Base-by-base conservation (phyloP, 805 yeast species). In the Myxozyma lipomycoides region DNA sequence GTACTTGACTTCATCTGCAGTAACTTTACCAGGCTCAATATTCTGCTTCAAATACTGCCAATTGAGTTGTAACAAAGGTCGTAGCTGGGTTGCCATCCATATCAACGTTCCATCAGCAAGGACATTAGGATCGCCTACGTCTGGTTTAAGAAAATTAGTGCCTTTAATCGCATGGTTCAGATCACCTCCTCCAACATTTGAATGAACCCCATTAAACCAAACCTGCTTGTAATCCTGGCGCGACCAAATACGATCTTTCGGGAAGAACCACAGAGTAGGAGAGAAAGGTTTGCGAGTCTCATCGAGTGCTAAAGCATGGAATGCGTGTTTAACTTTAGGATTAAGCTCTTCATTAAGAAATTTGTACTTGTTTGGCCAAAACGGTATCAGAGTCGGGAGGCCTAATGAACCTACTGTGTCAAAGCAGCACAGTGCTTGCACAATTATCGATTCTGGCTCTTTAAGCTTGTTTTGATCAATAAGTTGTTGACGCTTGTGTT, bases 361-460 rank as follows among this genome's bases (percentile, higher is more conserved):
- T 18, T 34, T 25, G 37, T 45, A 54, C 2, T 24, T 17, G 24
- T 46, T 25, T 7, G 4, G 7, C 23, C 28, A 36, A 34, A 12
- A 21, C 18, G 38, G 26, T 10, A 49, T 12, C 18, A 43, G 22
- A 22, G 37, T 28, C 4, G 56, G 58, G 24, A 51, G 12, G n/a
- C 56, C 58, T 15, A 54, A 25, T 15, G 58, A 32, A 17, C 56
- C 58, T n/a, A 54, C 58, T 12, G 58, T 54, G 42, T 54, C 58
- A 26, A 54, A 54, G 28, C 56, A 51, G 18, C 58, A 55, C 17
- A 54, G 42, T 4, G 42, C 46, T 32, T 51, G 21, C 17, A 49
- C 40, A 12, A 12, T 43, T 18, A 51, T 28, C 17, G 12, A 17
- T 26, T 28, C 24, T 2, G 26, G 43, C 2, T 7, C 2, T 18